Percentiles rank a stretch among this genome's conserved stretches.
Evolutionary conservation across 305 asterid genomes (phyloP).

Genomic region (Withania somnifera): DNA sequence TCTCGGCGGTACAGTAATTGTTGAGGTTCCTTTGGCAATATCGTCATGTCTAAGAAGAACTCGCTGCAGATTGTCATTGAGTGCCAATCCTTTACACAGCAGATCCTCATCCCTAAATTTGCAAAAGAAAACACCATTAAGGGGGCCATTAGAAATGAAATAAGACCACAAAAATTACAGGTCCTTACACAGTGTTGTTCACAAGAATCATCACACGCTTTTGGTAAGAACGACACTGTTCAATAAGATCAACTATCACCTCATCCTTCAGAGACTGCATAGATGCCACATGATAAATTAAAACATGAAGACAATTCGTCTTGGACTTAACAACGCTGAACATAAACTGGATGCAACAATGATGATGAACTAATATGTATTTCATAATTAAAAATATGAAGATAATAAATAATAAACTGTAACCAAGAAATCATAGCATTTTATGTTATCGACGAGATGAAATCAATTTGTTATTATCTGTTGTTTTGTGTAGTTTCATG

Average conservation of each 20-base stretch:
- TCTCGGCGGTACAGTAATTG: conserved; percentile 15
- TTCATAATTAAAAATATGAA: too few relatives aligned
- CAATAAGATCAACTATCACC: conserved; percentile 80
- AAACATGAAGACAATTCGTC: background rate
- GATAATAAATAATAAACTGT: too few relatives aligned
- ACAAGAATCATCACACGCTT: conserved; percentile 80
- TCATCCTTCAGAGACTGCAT: conserved; percentile 74
- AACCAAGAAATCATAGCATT: too few relatives aligned
- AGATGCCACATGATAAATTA: background rate
- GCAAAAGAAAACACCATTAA: conserved; percentile 1
- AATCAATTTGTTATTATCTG: too few relatives aligned
- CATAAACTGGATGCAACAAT: background rate
- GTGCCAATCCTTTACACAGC: conserved; percentile 61
- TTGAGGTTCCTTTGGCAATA: conserved; percentile 44
- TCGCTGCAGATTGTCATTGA: conserved; percentile 72
- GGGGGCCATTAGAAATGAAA: background rate
- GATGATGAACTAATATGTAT: background rate
- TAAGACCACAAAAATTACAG: background rate
- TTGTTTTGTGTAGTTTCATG: too few relatives aligned
- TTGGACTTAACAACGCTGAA: background rate
- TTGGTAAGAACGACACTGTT: conserved; percentile 82
- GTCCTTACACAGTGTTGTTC: conserved; percentile 69
- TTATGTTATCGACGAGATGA: too few relatives aligned
- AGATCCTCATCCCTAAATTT: conserved; percentile 68
- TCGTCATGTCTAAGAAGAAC: conserved; percentile 64